Evolutionary conservation across 371 early-diverging fungal species (phyloP).

Genomic region (Apophysomyces elegans): DNA sequence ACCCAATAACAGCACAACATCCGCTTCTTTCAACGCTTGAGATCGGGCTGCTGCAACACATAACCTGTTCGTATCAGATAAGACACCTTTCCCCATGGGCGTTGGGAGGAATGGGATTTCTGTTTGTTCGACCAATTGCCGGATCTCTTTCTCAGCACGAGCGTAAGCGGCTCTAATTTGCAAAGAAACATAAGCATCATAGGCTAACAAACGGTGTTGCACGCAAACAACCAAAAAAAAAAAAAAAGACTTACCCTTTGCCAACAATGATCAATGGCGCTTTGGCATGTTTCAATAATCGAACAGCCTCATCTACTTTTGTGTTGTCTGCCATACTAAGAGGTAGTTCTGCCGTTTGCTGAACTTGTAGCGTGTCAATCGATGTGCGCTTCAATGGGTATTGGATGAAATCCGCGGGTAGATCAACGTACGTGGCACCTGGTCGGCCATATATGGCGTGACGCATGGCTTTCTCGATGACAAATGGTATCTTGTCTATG

Average conservation of each 20-base stretch:
- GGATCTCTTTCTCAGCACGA: conserved; percentile 66
- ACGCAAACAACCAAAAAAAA: neutral
- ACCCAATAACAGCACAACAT: conserved; percentile 76
- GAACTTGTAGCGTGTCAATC: conserved; percentile 29
- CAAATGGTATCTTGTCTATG: conserved; percentile 57
- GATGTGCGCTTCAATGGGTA: conserved; percentile 32
- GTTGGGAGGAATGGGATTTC: conserved; percentile 78
- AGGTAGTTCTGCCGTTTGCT: conserved; percentile 36
- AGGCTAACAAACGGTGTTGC: conserved; percentile 60
- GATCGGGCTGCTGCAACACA: conserved; percentile 78
- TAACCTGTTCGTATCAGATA: conserved; percentile 65
- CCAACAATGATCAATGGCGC: conserved; percentile 75
- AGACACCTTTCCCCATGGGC: conserved; percentile 83
- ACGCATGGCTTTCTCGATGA: conserved; percentile 65
- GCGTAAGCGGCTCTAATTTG: conserved; percentile 18
- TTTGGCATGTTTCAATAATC: conserved; percentile 50
- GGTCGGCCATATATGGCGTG: conserved; percentile 67
- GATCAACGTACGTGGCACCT: conserved; percentile 75
- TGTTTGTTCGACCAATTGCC: conserved; percentile 56
- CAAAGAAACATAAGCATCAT: too few relatives aligned
- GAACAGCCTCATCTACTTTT: conserved; percentile 33
- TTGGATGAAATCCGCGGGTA: conserved; percentile 79
- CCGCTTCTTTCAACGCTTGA: conserved; percentile 68
- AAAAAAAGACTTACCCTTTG: conserved; percentile 60
- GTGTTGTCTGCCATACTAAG: conserved; percentile 52